These are phyloP conservation scores for Aspergillus amoenus DNA, from an alignment of 2,329 filamentous ascomycete species.

Conservation along the genomic window DNA sequence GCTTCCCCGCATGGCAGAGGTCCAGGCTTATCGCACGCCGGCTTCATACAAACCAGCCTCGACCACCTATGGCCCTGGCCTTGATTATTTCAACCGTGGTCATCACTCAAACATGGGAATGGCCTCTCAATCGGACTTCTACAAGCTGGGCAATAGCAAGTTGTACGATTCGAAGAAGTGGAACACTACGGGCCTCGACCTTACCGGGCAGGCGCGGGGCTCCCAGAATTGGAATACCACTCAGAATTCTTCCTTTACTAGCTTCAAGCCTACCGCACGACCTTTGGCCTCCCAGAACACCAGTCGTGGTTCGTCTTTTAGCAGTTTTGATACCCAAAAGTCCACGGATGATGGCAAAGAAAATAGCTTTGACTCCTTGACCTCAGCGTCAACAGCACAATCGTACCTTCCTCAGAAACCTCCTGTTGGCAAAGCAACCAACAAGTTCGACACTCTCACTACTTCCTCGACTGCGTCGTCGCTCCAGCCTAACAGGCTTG, in stretches of 20 bases:
- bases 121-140: neutral
- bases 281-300: neutral
- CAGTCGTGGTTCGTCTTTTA: slow-evolving; percentile 15
- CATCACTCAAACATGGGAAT: neutral
- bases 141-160: neutral
- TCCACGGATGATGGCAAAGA: slow-evolving; percentile 9
- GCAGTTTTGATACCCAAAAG: slow-evolving; percentile 8
- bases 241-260: neutral
- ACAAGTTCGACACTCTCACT: neutral
- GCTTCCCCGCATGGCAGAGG: neutral
- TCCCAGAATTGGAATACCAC: neutral
- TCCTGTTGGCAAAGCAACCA: neutral
- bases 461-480: neutral
- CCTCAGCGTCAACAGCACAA: slow-evolving; percentile 6
- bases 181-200: neutral
- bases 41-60: neutral
- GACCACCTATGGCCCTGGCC: neutral
- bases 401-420: slow-evolving; percentile 4
- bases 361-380: slow-evolving; percentile 11
- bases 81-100: neutral
- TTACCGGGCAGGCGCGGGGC: neutral
- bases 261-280: neutral
- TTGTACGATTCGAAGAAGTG: neutral
- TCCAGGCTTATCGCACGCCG: neutral
- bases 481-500: neutral